Evolutionary conservation across 2,329 filamentous ascomycete genomes (phyloP).

Genomic region (Pseudopyrenochaeta lycopersici): DNA sequence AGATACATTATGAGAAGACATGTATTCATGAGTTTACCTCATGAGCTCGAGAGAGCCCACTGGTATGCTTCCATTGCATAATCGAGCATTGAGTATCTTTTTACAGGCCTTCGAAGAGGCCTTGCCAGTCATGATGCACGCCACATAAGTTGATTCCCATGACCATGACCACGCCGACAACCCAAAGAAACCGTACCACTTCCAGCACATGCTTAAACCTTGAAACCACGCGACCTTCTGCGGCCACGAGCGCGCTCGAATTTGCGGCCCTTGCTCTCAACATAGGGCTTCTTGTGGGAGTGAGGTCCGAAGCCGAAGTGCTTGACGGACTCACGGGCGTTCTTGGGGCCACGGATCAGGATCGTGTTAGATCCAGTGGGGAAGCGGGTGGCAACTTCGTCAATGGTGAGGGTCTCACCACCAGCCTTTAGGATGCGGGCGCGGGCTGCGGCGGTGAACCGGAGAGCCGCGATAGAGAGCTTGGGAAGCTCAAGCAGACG

Average conservation of each 20-base stretch:
- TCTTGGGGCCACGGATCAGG: slow-evolving; percentile 97
- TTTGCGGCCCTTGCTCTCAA: slow-evolving; percentile 99
- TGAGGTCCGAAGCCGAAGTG: slow-evolving; percentile 99
- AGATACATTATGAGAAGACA: slow-evolving; percentile 4
- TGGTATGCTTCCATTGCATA: slow-evolving; percentile 45
- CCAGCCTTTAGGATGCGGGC: slow-evolving; percentile 93
- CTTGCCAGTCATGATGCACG: slow-evolving; percentile 48
- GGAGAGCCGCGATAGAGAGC: slow-evolving; percentile 90
- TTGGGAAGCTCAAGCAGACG: slow-evolving; percentile 84
- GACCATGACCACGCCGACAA: slow-evolving; percentile 49
- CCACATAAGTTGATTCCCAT: slow-evolving; percentile 46
- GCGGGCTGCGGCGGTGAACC: slow-evolving; percentile 95
- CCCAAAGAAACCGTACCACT: slow-evolving; percentile 47
- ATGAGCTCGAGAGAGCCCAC: slow-evolving; percentile 45
- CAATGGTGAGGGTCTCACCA: slow-evolving; percentile 93
- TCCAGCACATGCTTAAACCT: slow-evolving; percentile 77
- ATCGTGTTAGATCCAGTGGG: slow-evolving; percentile 97
- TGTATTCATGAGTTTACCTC: slow-evolving; percentile 38
- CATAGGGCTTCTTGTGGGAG: slow-evolving; percentile 98
- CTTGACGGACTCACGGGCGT: slow-evolving; percentile 96
- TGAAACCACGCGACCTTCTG: slow-evolving; percentile 98
- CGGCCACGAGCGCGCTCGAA: slow-evolving; percentile 99
- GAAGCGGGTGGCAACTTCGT: slow-evolving; percentile 94
- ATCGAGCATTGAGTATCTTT: slow-evolving; percentile 49
- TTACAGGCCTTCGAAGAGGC: slow-evolving; percentile 44